phyloP scores from a whole-genome alignment of 2,329 filamentous ascomycete genomes.

The Tolypocladium amazonense region DNA sequence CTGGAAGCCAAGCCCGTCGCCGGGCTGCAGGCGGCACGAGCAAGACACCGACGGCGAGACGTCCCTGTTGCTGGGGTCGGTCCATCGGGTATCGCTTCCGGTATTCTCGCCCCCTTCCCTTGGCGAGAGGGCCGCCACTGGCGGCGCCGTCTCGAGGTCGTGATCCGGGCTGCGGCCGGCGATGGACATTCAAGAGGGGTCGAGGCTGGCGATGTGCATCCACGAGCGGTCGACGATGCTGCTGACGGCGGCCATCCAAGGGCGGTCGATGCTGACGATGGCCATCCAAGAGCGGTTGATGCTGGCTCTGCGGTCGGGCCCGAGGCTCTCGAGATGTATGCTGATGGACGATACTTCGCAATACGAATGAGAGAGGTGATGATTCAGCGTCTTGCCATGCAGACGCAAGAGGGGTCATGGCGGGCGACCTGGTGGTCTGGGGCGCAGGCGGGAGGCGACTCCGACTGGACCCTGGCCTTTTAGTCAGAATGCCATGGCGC shows the following conservation, averaged over 20 bases:
- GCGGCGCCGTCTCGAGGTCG: background rate
- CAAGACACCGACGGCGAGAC: background rate
- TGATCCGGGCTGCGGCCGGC: background rate
- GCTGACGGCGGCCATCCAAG: background rate
- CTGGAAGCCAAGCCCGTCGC: conserved; percentile 4
- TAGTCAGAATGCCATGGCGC: background rate
- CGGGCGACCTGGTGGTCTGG: background rate
- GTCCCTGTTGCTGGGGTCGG: background rate
- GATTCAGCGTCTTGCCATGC: background rate
- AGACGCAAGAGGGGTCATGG: background rate
- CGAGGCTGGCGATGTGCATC: background rate
- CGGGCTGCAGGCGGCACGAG: background rate
- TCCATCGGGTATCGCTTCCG: background rate
- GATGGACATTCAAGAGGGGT: background rate
- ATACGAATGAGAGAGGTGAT: background rate
- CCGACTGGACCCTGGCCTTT: background rate
- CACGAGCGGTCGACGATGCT: background rate
- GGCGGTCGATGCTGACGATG: background rate
- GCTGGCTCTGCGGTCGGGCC: background rate
- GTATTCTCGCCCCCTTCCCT: background rate
- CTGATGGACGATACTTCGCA: background rate
- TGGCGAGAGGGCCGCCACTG: background rate
- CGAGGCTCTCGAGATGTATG: background rate
- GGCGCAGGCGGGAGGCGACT: background rate
- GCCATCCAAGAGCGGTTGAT: background rate